phyloP scores from a whole-genome alignment of 768 basidiomycete genomes.

The Pleurotus giganteus region DNA sequence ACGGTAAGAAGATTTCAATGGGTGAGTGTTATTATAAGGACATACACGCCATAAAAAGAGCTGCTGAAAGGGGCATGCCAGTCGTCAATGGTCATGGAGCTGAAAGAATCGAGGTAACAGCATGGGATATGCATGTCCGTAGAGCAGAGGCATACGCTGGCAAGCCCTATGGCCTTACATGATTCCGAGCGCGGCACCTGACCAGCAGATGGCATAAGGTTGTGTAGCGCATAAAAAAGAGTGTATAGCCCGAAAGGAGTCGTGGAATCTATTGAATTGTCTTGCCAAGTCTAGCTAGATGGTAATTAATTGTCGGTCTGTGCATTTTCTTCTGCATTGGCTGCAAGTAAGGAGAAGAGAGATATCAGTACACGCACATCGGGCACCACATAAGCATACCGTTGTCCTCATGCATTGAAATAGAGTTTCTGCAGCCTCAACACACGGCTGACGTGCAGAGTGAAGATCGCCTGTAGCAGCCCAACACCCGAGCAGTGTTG shows the following conservation, averaged over 20 bases:
- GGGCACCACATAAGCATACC: conserved; percentile 42
- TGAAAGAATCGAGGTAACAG: conserved; percentile 1
- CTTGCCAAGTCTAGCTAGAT: conserved; percentile 78
- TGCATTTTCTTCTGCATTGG: conserved; percentile 66
- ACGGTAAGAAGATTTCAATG: conserved; percentile 11
- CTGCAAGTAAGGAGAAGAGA: conserved; percentile 34
- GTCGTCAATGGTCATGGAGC: not conserved
- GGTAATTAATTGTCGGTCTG: conserved; percentile 84
- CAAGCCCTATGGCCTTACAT: not conserved
- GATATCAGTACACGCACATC: conserved; percentile 8
- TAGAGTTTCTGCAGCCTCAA: conserved; percentile 55
- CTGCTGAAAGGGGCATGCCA: conserved; percentile 7
- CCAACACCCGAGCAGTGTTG: conserved; percentile 85
- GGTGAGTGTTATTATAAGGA: conserved; percentile 12
- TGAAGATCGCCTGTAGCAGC: conserved; percentile 67
- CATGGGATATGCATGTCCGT: conserved; percentile 7
- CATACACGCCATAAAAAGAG: not conserved
- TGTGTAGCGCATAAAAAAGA: not conserved
- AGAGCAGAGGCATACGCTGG: not conserved
- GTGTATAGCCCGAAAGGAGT: too few relatives aligned
- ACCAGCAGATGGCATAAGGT: not conserved
- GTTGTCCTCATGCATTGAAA: conserved; percentile 85
- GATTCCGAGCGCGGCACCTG: not conserved
- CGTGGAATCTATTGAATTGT: conserved; percentile 63
- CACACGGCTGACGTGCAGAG: conserved; percentile 48